Evolutionary conservation across 331 rosid species (phyloP).

Genomic region (Spiraea crenata): DNA sequence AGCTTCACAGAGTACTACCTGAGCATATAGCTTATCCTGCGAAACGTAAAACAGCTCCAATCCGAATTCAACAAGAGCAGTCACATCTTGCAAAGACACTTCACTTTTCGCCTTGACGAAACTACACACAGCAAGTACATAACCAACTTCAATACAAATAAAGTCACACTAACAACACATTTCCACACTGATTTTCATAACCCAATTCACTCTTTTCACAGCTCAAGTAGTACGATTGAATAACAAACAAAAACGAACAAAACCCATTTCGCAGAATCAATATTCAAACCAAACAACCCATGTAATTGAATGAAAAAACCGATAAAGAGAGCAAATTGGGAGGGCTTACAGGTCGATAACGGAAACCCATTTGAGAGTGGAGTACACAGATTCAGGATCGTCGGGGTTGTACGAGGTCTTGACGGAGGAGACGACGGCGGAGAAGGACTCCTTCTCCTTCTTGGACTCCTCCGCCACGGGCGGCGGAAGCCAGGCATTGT

Average conservation of each 20-base stretch:
- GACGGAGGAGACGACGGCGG: conserved; percentile 56
- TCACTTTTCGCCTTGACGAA: conserved; percentile 95
- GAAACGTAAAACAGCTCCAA: conserved; percentile 70
- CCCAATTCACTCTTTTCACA: background rate
- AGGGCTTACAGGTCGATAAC: conserved; percentile 83
- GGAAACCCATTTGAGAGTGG: conserved; percentile 87
- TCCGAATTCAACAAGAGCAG: conserved; percentile 58
- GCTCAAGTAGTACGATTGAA: background rate
- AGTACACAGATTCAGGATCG: conserved; percentile 84
- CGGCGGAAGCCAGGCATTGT: conserved; percentile 98
- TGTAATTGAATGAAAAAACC: conserved; percentile 10
- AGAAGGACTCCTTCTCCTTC: conserved; percentile 70
- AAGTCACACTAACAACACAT: background rate
- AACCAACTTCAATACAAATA: background rate
- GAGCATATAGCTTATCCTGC: conserved; percentile 79
- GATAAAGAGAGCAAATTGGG: conserved; percentile 7
- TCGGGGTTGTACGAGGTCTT: conserved; percentile 48
- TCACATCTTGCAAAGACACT: conserved; percentile 75
- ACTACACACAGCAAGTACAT: conserved; percentile 42
- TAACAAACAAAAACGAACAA: background rate
- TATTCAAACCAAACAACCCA: background rate
- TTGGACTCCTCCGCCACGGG: conserved; percentile 74
- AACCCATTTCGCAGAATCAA: background rate
- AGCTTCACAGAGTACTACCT: conserved; percentile 52
- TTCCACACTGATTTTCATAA: background rate